Conservation (phyloP, 768 basidiomycete species). For the Suillus variegatus region DNA sequence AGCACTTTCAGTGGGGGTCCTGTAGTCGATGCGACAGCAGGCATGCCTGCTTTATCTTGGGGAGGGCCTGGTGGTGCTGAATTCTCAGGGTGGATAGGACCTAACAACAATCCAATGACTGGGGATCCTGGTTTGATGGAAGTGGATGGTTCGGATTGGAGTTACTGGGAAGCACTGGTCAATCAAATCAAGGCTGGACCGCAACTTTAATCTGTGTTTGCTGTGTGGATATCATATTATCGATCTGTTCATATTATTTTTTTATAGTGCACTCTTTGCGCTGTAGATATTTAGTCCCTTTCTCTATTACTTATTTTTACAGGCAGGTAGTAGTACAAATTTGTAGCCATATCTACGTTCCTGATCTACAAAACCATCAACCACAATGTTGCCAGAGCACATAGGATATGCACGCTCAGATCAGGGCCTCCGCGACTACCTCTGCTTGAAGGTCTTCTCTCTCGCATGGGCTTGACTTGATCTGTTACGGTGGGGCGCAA, state of each 20-base stretch:
- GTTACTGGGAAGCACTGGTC: constrained; percentile 82
- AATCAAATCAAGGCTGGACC: constrained; percentile 47
- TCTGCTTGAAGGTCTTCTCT: background rate
- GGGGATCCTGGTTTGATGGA: constrained; percentile 49
- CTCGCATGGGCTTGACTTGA: background rate
- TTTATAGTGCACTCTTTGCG: constrained; percentile 7
- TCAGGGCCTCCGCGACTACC: constrained; percentile 1
- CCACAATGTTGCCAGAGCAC: constrained; percentile 2
- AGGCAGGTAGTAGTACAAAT: background rate
- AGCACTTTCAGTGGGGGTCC: constrained; percentile 69
- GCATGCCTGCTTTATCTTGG: constrained; percentile 56
- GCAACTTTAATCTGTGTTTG: constrained; percentile 20
- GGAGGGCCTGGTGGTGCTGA: constrained; percentile 58
- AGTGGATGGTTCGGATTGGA: constrained; percentile 70
- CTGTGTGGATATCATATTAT: constrained; percentile 1
- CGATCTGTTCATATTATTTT: constrained; percentile 8
- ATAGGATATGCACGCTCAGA: constrained; percentile 1
- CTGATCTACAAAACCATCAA: background rate
- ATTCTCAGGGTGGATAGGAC: constrained; percentile 59
- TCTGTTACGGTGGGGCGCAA: background rate
- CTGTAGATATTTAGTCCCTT: constrained; percentile 11
- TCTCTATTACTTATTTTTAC: constrained; percentile 7
- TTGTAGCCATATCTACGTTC: background rate
- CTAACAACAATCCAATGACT: constrained; percentile 35
- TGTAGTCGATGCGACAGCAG: constrained; percentile 50